phyloP scores from a whole-genome alignment of 495 filamentous ascomycete species.

The Pyrenula massariospora region DNA sequence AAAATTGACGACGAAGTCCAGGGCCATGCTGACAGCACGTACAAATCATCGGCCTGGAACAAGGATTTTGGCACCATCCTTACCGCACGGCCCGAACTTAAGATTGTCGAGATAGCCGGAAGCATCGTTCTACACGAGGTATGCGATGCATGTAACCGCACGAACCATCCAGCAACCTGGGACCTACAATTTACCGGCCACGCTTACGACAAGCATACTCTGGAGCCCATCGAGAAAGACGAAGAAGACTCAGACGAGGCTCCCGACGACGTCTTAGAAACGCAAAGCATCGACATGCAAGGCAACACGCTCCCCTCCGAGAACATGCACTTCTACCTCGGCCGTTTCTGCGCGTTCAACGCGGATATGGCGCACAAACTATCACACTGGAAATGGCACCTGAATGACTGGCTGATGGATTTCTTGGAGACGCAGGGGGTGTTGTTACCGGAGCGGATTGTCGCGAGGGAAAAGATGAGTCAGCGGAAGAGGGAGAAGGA shows the following conservation, averaged over 20 bases:
- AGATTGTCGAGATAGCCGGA: slow-evolving; percentile 11
- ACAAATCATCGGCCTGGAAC: slow-evolving; percentile 64
- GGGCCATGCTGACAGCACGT: slow-evolving; percentile 57
- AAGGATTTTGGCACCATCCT: slow-evolving; percentile 51
- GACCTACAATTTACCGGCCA: slow-evolving; percentile 52
- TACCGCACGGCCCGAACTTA: slow-evolving; percentile 47
- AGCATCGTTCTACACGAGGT: slow-evolving; percentile 22
- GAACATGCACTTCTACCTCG: slow-evolving; percentile 26
- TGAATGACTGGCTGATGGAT: slow-evolving; percentile 58
- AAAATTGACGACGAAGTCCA: slow-evolving; percentile 66
- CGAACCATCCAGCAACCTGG: slow-evolving; percentile 51
- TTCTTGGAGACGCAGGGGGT: slow-evolving; percentile 45
- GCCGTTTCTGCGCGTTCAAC: slow-evolving; percentile 54
- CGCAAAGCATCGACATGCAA: slow-evolving; percentile 13
- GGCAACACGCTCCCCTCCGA: slow-evolving; percentile 20
- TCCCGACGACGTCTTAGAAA: slow-evolving; percentile 24
- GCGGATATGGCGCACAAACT: slow-evolving; percentile 58
- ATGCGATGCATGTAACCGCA: slow-evolving; percentile 72
- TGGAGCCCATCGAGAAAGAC: slow-evolving; percentile 51
- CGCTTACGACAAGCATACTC: slow-evolving; percentile 55
- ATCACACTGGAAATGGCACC: slow-evolving; percentile 63
- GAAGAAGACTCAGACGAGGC: slow-evolving; percentile 28
- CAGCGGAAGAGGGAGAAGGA: slow-evolving; percentile 37
- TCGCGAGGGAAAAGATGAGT: slow-evolving; percentile 33
- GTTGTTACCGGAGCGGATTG: slow-evolving; percentile 35